These are phyloP conservation scores for Vicia sativa DNA, from an alignment of 306 rosid genomes.

Conservation along the genomic window DNA sequence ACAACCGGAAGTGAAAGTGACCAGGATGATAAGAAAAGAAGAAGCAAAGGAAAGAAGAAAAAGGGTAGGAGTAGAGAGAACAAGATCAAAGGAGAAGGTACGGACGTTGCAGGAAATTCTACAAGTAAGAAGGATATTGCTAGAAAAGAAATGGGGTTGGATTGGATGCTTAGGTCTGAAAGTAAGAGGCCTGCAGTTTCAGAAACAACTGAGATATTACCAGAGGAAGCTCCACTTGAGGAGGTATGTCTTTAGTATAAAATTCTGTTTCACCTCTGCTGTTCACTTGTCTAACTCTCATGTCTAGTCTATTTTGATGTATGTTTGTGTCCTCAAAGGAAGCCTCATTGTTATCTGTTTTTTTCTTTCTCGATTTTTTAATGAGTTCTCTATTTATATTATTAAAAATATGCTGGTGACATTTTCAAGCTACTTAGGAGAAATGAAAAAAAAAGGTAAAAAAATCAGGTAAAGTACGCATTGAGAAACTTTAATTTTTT, in stretches of 20 bases:
- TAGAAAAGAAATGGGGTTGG: conserved; percentile 85
- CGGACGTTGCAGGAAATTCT: conserved; percentile 33
- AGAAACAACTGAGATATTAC: conserved; percentile 44
- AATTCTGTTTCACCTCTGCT: not conserved
- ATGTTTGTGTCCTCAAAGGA: conserved; percentile 7
- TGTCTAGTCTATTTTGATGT: not conserved
- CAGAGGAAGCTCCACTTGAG: conserved; percentile 52
- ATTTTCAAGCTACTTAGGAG: conserved; percentile 24
- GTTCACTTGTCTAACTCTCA: not conserved
- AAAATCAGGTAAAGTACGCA: conserved; percentile 2
- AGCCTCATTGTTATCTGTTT: not conserved
- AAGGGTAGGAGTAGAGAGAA: conserved; percentile 41
- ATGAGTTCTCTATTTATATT: not conserved
- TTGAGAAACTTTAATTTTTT: not conserved
- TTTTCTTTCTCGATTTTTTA: not conserved
- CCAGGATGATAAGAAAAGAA: conserved; percentile 42
- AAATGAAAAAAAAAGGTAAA: conserved; percentile 3
- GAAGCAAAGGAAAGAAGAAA: conserved; percentile 48
- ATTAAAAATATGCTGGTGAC: not conserved
- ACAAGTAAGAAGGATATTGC: conserved; percentile 55
- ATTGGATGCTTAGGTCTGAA: conserved; percentile 92
- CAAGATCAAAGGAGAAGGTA: conserved; percentile 37
- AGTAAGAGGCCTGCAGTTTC: conserved; percentile 47
- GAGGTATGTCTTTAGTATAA: conserved; percentile 56
- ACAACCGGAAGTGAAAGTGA: conserved; percentile 52